Base-by-base conservation (phyloP, 1,284 basidiomycete genomes). In the Thelephora terrestris region DNA sequence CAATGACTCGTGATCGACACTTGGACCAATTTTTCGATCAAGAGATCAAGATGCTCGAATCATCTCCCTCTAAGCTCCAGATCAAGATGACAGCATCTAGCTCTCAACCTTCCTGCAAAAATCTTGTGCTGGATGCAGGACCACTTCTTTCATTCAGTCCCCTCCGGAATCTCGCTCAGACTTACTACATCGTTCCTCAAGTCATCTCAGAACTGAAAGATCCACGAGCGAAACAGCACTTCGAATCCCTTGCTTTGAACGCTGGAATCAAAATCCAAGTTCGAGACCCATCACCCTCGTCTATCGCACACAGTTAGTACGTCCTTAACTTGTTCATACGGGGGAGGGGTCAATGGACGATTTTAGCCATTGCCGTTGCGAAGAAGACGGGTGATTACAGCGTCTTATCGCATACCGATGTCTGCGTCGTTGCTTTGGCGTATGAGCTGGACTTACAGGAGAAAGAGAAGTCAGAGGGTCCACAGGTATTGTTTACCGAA, bases 381-480 rank as follows among this genome's bases (percentile, higher is more conserved):
- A 94, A 91, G 73, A 91, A 91, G 73, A 97, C 95, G 0, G 96
- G 96, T 66, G 96, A 99, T 67, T 95, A 92, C 62, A 75, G 90
- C 32, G 95, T 95, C 42, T 75, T 99, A 27, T 97, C 93, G 7
- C 77, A 84, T 59, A 79, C 94, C 16, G 96, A 99, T 80, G 65
- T 99, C 50, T 85, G 87, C 55, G 85, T 99, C 36, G 70, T 99
- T 42, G 96, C 96, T 0, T 71, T 99, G 56, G 91, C 93, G 0
- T 86, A 90, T 61, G 78, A 84, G 42, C 69, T 94, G 49, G 83
- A 80, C 68, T 76, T 73, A 48, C 66, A 71, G 46, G 69, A 75
- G 43, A 70, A 75, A 50, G 69, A 72, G 40, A 61, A 42, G 39
- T 9, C n/a, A 52, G 52, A 52, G 27, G 44, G 50, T 37, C 50